Percentiles rank a stretch among this genome's conserved stretches.
Evolutionary conservation across 2,329 filamentous ascomycete species (phyloP).

Genomic region (Fusarium lyarnte): DNA sequence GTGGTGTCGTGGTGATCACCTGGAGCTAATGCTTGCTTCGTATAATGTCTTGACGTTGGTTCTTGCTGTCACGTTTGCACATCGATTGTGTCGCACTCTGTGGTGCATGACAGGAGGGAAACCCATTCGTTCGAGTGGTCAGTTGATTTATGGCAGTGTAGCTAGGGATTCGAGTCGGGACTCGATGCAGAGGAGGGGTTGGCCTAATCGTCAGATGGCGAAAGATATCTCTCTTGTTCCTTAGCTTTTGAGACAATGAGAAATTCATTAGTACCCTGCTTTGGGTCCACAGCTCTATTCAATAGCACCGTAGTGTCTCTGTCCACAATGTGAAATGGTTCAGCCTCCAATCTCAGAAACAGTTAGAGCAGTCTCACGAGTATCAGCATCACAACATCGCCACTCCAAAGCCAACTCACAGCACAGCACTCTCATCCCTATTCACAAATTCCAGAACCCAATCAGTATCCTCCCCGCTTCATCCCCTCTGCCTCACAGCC

Average conservation of each 20-base stretch:
- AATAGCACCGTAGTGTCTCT: background rate
- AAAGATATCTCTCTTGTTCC: background rate
- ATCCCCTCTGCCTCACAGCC: background rate
- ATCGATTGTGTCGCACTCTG: background rate
- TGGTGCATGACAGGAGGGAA: too few relatives aligned
- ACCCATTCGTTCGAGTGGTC: background rate
- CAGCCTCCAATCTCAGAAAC: background rate
- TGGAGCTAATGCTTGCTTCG: background rate
- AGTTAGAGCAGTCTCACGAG: background rate
- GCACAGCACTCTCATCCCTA: too few relatives aligned
- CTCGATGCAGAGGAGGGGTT: background rate
- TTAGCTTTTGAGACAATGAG: background rate
- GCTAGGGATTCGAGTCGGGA: accelerated
- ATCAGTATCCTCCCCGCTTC: background rate
- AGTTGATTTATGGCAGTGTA: background rate
- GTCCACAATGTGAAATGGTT: background rate
- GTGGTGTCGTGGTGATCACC: background rate
- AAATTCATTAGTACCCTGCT: accelerated
- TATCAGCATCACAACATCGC: background rate
- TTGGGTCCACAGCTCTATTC: background rate
- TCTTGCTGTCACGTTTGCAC: background rate
- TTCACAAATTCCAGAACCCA: background rate
- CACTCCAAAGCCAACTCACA: background rate
- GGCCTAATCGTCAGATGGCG: background rate
- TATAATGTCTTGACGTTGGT: background rate